Evolutionary conservation across 2,329 filamentous ascomycete species (phyloP), one percentile per base, ranked within the genome.

Genomic region (Monilinia fructigena): DNA sequence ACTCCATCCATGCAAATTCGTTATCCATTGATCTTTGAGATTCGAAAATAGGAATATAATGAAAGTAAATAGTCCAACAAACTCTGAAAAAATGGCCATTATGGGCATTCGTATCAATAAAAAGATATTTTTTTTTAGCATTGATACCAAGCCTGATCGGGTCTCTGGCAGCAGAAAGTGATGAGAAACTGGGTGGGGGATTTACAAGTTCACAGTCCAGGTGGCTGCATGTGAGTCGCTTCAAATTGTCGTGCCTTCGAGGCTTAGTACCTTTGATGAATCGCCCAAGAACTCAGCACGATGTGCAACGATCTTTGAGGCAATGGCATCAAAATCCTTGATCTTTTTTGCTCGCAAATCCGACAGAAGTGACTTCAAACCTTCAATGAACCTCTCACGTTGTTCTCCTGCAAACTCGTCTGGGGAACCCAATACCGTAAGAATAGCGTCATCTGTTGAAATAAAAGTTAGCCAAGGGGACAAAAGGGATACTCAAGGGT

Each of bases 341-440:
- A 87, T 80, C 71, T 86, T 85, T 71, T 82, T 82, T 69, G 80
- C 79, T 71, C 86, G 85, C 72, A 89, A 82, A 54, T 84, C 81
- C 68, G 83, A 82, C 66, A 92, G 83, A 47, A 90, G 79, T 70
- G 83, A 80, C 66, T 83, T 83, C 56, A 92, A 82, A 31, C 88
- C 88, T 42, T 79, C 71, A 86, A 86, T 78, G 61, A 89, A 92
- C 68, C 82, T 80, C 66, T 82, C 80, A 75, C 84, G 85, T 69
- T 88, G 83, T 67, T 86, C 83, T 71, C 84, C 84, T 53, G 82
- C 84, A 74, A 86, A 87, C 70, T 86, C 86, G 69, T 88, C 86
- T 55, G 86, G 82, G 56, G 84, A 86, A 55, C 89, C 89, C 63
- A 93, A 84, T 71, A 90, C 86, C 66, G 90, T 82, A 70, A 93